Conservation (phyloP, 768 basidiomycete genomes). For the Mycena galopus region DNA sequence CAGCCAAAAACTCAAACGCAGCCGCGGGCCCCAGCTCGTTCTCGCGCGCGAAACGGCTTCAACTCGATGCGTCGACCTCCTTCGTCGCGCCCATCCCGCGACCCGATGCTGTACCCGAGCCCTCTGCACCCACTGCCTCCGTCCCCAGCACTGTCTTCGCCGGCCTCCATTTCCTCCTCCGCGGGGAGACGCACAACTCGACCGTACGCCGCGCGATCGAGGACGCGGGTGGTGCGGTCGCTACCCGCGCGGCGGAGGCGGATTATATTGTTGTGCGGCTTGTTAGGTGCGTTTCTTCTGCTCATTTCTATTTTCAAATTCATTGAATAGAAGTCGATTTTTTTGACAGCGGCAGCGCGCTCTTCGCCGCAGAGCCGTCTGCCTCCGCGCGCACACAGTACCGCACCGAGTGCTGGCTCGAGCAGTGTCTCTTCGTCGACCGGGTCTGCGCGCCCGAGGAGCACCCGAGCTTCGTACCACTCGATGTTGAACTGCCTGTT, state of each 20-base stretch:
- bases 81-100: no score
- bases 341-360: slow-evolving; percentile 70
- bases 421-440: slow-evolving; percentile 84
- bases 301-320: neutral
- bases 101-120: neutral
- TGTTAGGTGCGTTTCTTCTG: slow-evolving; percentile 66
- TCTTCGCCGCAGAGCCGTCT: slow-evolving; percentile 72
- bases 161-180: slow-evolving; percentile 67
- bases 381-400: slow-evolving; percentile 63
- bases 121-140: neutral
- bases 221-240: slow-evolving; percentile 66
- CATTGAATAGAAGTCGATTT: neutral
- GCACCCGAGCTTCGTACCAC: slow-evolving; percentile 78
- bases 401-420: slow-evolving; percentile 95
- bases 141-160: slow-evolving; percentile 52
- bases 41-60: neutral
- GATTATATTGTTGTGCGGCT: slow-evolving; percentile 80
- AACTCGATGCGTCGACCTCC: no score
- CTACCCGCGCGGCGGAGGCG: slow-evolving; percentile 59
- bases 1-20: neutral
- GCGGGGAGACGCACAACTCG: slow-evolving; percentile 75
- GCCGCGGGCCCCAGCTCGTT: neutral
- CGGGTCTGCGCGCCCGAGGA: slow-evolving; percentile 76
- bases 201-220: slow-evolving; percentile 74
- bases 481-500: slow-evolving; percentile 70